Conservation (phyloP, 2,329 filamentous ascomycete genomes). For the Xylaria sp. region DNA sequence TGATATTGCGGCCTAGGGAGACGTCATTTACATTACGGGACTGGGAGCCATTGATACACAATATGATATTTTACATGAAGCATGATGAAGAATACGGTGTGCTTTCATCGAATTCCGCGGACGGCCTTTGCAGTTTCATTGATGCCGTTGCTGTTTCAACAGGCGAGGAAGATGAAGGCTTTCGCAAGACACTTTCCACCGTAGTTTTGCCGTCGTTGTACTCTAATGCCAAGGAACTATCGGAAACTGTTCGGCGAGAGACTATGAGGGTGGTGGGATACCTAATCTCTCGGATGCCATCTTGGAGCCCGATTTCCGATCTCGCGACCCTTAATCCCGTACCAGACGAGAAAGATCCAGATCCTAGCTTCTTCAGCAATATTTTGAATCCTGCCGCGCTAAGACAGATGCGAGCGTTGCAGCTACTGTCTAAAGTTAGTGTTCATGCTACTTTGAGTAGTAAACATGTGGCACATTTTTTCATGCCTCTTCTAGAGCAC, state of each 20-base stretch:
- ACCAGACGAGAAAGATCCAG: slow-evolving; percentile 70
- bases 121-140: slow-evolving; percentile 81
- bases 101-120: slow-evolving; percentile 80
- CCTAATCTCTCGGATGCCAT: slow-evolving; percentile 75
- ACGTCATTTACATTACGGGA: slow-evolving; percentile 72
- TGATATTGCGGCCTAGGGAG: slow-evolving; percentile 73
- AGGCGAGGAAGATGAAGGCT: slow-evolving; percentile 56
- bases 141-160: slow-evolving; percentile 65
- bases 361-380: slow-evolving; percentile 87
- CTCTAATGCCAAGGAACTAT: slow-evolving; percentile 77
- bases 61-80: slow-evolving; percentile 86
- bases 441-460: slow-evolving; percentile 72
- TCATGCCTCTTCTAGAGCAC: slow-evolving; percentile 91
- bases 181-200: slow-evolving; percentile 67
- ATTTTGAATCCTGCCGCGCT: slow-evolving; percentile 90
- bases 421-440: slow-evolving; percentile 77
- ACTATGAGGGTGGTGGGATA: slow-evolving; percentile 82
- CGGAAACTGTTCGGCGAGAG: slow-evolving; percentile 86
- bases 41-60: slow-evolving; percentile 90
- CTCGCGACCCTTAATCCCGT: slow-evolving; percentile 73
- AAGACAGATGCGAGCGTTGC: slow-evolving; percentile 83
- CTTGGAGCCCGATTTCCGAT: slow-evolving; percentile 77
- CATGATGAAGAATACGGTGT: slow-evolving; percentile 90
- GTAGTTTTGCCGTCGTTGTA: slow-evolving; percentile 81
- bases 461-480: slow-evolving; percentile 83